A percentile compares a stretch with the other conserved stretches of the same genome.
These are phyloP conservation scores for Cystobasidium onofrii DNA, from an alignment of 768 basidiomycete genomes.

Conservation along the genomic window DNA sequence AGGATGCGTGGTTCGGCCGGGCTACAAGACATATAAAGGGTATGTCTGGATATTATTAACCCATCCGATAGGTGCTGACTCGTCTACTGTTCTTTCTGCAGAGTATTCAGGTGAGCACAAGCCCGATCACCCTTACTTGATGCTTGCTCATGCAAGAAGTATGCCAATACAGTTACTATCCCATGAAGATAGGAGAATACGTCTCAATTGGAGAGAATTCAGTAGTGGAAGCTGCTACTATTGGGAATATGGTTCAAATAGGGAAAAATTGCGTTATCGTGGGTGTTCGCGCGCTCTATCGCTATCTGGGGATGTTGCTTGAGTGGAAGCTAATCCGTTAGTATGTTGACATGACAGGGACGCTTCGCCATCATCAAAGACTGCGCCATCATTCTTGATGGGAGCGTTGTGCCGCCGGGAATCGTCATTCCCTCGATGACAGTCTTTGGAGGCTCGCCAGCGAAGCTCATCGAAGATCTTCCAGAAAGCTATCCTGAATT, in stretches of 20 bases:
- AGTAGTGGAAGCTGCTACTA: conserved; percentile 87
- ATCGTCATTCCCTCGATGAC: conserved; percentile 85
- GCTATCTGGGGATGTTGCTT: too few relatives aligned
- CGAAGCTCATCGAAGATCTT: conserved; percentile 47
- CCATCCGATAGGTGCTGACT: neutral
- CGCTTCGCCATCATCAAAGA: conserved; percentile 96
- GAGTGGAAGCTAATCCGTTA: too few relatives aligned
- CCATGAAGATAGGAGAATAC: conserved; percentile 91
- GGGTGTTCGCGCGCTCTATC: too few relatives aligned
- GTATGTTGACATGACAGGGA: conserved; percentile 54
- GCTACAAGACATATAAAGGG: conserved; percentile 50
- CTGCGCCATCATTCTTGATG: conserved; percentile 79
- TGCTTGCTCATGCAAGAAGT: conserved; percentile 17
- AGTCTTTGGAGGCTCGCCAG: conserved; percentile 79
- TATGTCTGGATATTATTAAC: conserved; percentile 54
- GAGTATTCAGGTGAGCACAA: conserved; percentile 27
- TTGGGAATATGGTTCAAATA: conserved; percentile 88
- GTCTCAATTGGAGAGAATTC: conserved; percentile 85
- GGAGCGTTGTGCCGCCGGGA: conserved; percentile 79
- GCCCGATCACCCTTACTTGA: neutral
- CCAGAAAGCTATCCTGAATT: conserved; percentile 21
- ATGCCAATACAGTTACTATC: conserved; percentile 68
- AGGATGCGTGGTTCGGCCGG: conserved; percentile 64
- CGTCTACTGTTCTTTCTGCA: conserved; percentile 2
- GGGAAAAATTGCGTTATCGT: conserved; percentile 94